Evolutionary conservation across 805 yeast genomes (phyloP).

Genomic region (Candida piceae): DNA sequence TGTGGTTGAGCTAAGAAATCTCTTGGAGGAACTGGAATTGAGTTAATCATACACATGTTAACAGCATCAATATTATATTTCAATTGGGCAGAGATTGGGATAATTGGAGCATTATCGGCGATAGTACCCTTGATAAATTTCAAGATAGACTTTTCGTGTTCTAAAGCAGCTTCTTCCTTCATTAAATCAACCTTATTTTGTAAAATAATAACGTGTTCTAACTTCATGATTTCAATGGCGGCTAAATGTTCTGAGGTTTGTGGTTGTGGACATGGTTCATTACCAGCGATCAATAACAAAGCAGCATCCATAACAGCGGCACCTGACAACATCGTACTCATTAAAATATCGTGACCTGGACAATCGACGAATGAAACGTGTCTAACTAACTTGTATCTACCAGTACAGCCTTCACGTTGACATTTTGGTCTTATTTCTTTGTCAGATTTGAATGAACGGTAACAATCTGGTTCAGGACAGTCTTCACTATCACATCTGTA

Average conservation of each 20-base stretch:
- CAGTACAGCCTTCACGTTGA: slow-evolving; percentile 80
- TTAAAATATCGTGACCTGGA: slow-evolving; percentile 99
- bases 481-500: slow-evolving; percentile 82
- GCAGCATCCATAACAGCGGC: slow-evolving; percentile 99
- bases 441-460: slow-evolving; percentile 89
- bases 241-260: slow-evolving; percentile 99
- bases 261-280: slow-evolving; percentile 99
- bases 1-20: slow-evolving; percentile 93
- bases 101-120: slow-evolving; percentile 98
- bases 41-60: slow-evolving; percentile 90
- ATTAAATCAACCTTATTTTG: slow-evolving; percentile 98
- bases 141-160: slow-evolving; percentile 89
- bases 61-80: slow-evolving; percentile 98
- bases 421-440: slow-evolving; percentile 94
- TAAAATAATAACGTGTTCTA: slow-evolving; percentile 90
- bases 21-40: slow-evolving; percentile 94
- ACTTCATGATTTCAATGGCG: slow-evolving; percentile 98
- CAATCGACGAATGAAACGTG: slow-evolving; percentile 99
- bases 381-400: slow-evolving; percentile 85
- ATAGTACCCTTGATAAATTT: slow-evolving; percentile 95
- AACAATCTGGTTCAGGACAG: slow-evolving; percentile 93
- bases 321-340: slow-evolving; percentile 99
- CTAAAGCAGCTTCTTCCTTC: slow-evolving; percentile 95
- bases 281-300: slow-evolving; percentile 90
- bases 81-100: slow-evolving; percentile 97